These are phyloP conservation scores for Golubevia sp. DNA, from an alignment of 1,284 basidiomycete species.

Conservation along the genomic window DNA sequence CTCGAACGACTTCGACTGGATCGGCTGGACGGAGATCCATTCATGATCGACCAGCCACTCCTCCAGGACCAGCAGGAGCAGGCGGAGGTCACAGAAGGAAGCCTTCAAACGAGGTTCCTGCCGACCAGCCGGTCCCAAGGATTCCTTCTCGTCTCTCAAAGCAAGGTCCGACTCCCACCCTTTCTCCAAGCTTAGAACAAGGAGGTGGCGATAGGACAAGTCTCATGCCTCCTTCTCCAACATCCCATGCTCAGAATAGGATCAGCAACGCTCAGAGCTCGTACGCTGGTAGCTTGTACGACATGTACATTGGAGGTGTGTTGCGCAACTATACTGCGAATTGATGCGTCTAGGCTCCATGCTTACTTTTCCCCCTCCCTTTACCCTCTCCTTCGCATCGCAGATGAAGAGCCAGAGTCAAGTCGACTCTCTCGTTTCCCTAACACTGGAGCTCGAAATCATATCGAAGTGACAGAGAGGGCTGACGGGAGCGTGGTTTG, in stretches of 20 bases:
- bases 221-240: slow-evolving; percentile 10
- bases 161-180: slow-evolving; percentile 5
- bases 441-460: slow-evolving; percentile 13
- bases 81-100: slow-evolving; percentile 13
- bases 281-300: slow-evolving; percentile 44
- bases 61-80: slow-evolving; percentile 13
- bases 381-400: neutral
- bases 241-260: slow-evolving; percentile 3
- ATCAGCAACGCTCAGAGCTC: slow-evolving; percentile 18
- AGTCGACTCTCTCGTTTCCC: neutral
- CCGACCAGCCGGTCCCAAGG: slow-evolving; percentile 8
- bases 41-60: slow-evolving; percentile 18
- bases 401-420: neutral
- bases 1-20: neutral
- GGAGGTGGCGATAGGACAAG: slow-evolving; percentile 8
- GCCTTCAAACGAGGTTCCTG: slow-evolving; percentile 10
- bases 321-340: slow-evolving; percentile 1
- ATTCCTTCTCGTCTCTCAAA: slow-evolving; percentile 5
- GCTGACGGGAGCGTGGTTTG: slow-evolving; percentile 48
- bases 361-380: neutral
- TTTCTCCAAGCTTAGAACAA: neutral
- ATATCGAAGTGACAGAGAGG: slow-evolving; percentile 50
- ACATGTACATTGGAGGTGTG: slow-evolving; percentile 29
- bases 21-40: slow-evolving; percentile 18
- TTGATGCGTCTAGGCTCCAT: slow-evolving; percentile 1